Evolutionary conservation across 2,329 filamentous ascomycete genomes (phyloP).

Genomic region (Aspergillus sp.): DNA sequence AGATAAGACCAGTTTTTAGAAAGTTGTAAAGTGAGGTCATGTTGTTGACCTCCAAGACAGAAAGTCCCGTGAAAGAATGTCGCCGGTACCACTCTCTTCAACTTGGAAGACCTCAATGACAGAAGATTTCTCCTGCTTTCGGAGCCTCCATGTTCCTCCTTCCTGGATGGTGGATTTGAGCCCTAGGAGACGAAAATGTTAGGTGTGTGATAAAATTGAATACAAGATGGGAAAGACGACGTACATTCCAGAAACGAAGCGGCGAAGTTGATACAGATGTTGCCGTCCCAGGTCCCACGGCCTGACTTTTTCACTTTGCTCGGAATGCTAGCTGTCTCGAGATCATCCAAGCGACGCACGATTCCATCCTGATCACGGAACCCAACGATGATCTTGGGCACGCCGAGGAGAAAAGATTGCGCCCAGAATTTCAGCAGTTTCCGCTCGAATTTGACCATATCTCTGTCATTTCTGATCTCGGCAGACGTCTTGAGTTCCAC

Average conservation of each 20-base stretch:
- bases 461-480: conserved; percentile 65
- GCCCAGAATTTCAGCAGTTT: conserved; percentile 97
- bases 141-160: conserved; percentile 81
- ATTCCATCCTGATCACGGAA: conserved; percentile 75
- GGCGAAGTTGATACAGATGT: conserved; percentile 90
- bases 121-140: conserved; percentile 61
- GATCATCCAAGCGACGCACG: conserved; percentile 70
- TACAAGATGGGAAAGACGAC: conserved; percentile 25
- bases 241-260: conserved; percentile 73
- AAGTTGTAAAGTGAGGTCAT: conserved; percentile 1
- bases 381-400: conserved; percentile 87
- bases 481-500: conserved; percentile 92
- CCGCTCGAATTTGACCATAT: conserved; percentile 75
- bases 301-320: conserved; percentile 67
- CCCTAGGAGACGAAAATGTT: conserved; percentile 48
- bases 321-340: conserved; percentile 78
- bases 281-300: conserved; percentile 79
- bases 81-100: conserved; percentile 71
- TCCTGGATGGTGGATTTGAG: conserved; percentile 59
- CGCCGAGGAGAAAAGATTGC: conserved; percentile 89
- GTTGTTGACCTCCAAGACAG: conserved; percentile 61
- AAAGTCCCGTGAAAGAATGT: conserved; percentile 75
- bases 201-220: not conserved
- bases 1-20: not conserved
- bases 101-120: conserved; percentile 72